Evolutionary conservation across 75 land plant genomes (phyloP), one percentile per base, ranked within the genome.

Genomic region (Larix kaempferi): DNA sequence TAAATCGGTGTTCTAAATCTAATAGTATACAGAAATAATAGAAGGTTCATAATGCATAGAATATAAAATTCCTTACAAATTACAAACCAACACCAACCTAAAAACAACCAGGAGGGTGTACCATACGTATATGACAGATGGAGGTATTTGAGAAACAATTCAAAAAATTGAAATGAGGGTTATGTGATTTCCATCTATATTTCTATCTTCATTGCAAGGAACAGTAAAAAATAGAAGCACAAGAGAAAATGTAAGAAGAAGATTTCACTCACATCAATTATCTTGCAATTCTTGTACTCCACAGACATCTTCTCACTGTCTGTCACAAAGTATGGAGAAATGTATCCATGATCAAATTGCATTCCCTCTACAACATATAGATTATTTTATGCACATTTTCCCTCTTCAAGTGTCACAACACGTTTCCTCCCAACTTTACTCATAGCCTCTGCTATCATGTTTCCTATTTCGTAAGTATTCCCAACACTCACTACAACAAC

Each of bases 401-500:
- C 96, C 76, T 91, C 88, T 69, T 93, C 94, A 72, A 94, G 82
- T 26, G 84, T 86, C 16, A 95, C 87, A 0, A 95, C 88, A 60
- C 97, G 96, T 60, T 65, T 87, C 62, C 85, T 85, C 41, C 98
- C 98, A 52, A 95, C 98, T 77, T 80, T 87, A 57, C 77, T 86
- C 77, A 94, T 67, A 17, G 98, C 94, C 56, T 91, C 94, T 23
- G 92, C 85, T 59, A 94, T 91, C 96, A 95, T 88, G 21, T 85
- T 88, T 55, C 98, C 98, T 3, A 91, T 78, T 35, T 62, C 82
- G 66, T 85, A 83, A 61, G 91, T 89, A 80, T 95, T 94, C 21
- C 97, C 98, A 23, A 96, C 98, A 87, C 97, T 93, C 57, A 95
- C 91, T 14, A 94, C 89, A 59, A 96, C 98, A 73, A 95, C 98